Conservation (phyloP, 2,329 filamentous ascomycete genomes). For the Immersiporthe knoxdaviesiana region DNA sequence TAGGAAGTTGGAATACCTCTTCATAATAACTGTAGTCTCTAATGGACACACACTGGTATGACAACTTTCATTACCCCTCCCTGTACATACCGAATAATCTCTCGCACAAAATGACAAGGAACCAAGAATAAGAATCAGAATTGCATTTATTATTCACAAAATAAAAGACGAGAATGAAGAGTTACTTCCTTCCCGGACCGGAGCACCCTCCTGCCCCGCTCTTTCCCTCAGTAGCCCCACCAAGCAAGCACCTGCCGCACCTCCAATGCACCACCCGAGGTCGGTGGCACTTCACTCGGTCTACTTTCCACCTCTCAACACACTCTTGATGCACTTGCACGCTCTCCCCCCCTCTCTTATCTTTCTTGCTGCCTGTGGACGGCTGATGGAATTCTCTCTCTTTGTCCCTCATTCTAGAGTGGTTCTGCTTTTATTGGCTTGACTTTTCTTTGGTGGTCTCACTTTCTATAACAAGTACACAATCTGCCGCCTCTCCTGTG, state of each 20-base stretch:
- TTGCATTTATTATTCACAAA: neutral
- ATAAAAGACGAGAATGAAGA: neutral
- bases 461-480: neutral
- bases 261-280: neutral
- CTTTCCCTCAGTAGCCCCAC: neutral
- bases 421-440: too few relatives aligned
- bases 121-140: too few relatives aligned
- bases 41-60: constrained; percentile 4
- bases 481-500: too few relatives aligned
- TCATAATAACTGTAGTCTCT: constrained; percentile 24
- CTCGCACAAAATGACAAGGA: too few relatives aligned
- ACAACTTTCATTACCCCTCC: too few relatives aligned
- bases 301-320: neutral
- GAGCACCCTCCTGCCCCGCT: neutral
- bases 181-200: neutral
- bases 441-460: neutral
- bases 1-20: constrained; percentile 27
- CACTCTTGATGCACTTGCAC: neutral
- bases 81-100: too few relatives aligned
- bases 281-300: neutral
- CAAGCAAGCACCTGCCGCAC: neutral
- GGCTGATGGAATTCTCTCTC: neutral
- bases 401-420: neutral
- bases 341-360: neutral
- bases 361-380: neutral